Evolutionary conservation across 345 rosid species (phyloP).

Genomic region (Aquilaria sinensis): DNA sequence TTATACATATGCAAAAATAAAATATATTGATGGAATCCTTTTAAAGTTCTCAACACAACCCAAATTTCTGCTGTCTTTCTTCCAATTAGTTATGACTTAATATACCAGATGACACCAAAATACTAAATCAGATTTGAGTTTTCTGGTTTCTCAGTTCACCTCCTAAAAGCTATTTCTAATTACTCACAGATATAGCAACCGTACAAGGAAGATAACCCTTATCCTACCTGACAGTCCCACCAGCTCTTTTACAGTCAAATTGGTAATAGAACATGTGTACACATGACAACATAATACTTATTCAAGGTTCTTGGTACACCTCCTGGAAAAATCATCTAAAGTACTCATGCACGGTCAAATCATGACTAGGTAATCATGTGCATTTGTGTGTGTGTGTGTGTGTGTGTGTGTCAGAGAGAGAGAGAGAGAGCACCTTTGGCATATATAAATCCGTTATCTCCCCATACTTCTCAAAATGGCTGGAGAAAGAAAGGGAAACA

Average conservation of each 20-base stretch:
- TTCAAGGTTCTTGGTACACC: too few relatives aligned
- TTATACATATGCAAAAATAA: constrained; percentile 8
- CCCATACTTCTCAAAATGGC: constrained; percentile 94
- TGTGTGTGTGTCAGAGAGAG: neutral
- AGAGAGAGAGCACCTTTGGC: constrained; percentile 69
- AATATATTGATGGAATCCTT: too few relatives aligned
- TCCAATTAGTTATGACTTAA: too few relatives aligned
- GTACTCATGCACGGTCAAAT: neutral
- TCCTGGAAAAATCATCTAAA: neutral
- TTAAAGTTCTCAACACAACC: too few relatives aligned
- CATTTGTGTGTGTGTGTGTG: neutral
- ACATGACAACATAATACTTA: too few relatives aligned
- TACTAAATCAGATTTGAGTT: neutral
- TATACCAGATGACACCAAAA: neutral
- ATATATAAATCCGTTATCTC: constrained; percentile 89
- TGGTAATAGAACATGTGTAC: too few relatives aligned
- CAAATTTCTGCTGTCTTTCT: too few relatives aligned
- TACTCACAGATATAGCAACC: neutral
- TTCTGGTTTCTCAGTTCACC: too few relatives aligned
- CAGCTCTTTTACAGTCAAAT: too few relatives aligned
- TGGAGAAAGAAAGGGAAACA: constrained; percentile 28
- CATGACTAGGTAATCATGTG: neutral
- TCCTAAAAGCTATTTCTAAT: too few relatives aligned
- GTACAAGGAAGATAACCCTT: neutral
- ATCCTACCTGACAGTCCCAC: too few relatives aligned